Percentiles rank a stretch among this genome's conserved stretches.
Evolutionary conservation across 495 filamentous ascomycete genomes (phyloP).

Genomic region (Tetracladium setigerum): DNA sequence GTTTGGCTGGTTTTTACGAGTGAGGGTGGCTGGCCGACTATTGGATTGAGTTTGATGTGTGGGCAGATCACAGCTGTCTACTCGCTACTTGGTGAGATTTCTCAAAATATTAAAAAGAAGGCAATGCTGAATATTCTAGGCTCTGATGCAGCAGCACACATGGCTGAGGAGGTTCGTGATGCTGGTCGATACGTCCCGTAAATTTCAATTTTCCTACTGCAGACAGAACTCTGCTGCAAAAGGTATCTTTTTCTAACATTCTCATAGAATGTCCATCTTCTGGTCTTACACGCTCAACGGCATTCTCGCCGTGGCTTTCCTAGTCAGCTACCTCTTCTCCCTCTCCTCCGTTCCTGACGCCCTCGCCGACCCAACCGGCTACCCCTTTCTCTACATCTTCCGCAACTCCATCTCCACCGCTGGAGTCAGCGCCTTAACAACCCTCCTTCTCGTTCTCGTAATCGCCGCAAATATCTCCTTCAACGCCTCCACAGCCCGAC

Average conservation of each 20-base stretch:
- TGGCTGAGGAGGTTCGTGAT: conserved; percentile 39
- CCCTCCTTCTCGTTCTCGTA: conserved; percentile 31
- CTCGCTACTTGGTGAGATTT: conserved; percentile 4
- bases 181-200: conserved; percentile 44
- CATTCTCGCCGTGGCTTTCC: conserved; percentile 33
- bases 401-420: conserved; percentile 19
- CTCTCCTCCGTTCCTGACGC: conserved; percentile 31
- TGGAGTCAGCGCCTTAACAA: conserved; percentile 27
- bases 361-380: conserved; percentile 30
- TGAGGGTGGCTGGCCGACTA: conserved; percentile 29
- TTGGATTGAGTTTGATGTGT: conserved; percentile 35
- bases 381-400: conserved; percentile 44
- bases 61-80: conserved; percentile 32
- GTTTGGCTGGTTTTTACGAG: conserved; percentile 39
- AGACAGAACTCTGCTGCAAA: conserved; percentile 37
- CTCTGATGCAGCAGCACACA: conserved; percentile 44
- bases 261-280: conserved; percentile 28
- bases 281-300: conserved; percentile 36
- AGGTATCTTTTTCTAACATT: conserved; percentile 33
- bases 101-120: conserved; percentile 1
- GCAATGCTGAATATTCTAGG: conserved; percentile 34
- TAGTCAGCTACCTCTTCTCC: conserved; percentile 38
- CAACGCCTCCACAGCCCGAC: conserved; percentile 41
- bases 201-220: conserved; percentile 28
- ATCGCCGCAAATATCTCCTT: conserved; percentile 28